Evolutionary conservation across 768 basidiomycete species (phyloP).

Genomic region (Arthromyces matolae): DNA sequence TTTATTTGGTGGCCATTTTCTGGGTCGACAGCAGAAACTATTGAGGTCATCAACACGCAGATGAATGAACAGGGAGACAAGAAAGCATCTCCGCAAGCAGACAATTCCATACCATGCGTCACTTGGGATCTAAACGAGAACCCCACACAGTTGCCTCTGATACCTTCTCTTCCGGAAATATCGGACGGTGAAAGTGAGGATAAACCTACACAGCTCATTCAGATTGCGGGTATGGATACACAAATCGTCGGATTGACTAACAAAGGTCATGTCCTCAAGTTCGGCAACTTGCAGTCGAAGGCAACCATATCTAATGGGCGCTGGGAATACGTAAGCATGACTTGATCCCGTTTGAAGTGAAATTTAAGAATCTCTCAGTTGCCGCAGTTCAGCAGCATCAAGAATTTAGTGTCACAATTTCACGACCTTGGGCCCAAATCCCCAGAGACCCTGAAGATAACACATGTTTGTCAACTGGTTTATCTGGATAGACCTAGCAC

Average conservation of each 20-base stretch:
- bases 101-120: slow-evolving; percentile 53
- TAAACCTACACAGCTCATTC: slow-evolving; percentile 50
- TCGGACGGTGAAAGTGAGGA: slow-evolving; percentile 23
- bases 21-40: slow-evolving; percentile 35
- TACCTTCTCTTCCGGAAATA: slow-evolving; percentile 60
- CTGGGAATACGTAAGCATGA: slow-evolving; percentile 69
- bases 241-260: slow-evolving; percentile 79
- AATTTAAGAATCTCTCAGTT: slow-evolving; percentile 40
- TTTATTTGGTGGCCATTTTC: slow-evolving; percentile 72
- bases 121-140: slow-evolving; percentile 53
- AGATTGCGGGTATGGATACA: slow-evolving; percentile 76
- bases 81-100: slow-evolving; percentile 29
- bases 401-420: slow-evolving; percentile 37
- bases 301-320: slow-evolving; percentile 31
- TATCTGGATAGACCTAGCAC: neutral
- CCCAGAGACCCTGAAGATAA: slow-evolving; percentile 56
- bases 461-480: slow-evolving; percentile 58
- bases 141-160: slow-evolving; percentile 54
- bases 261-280: slow-evolving; percentile 71
- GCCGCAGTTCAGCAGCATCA: slow-evolving; percentile 66
- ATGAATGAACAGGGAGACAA: slow-evolving; percentile 43
- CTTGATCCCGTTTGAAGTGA: neutral
- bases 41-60: slow-evolving; percentile 36
- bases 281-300: slow-evolving; percentile 44
- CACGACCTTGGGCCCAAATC: slow-evolving; percentile 18